phyloP scores from a whole-genome alignment of 73 alveolate species.

The Paramecium biaurelia region DNA sequence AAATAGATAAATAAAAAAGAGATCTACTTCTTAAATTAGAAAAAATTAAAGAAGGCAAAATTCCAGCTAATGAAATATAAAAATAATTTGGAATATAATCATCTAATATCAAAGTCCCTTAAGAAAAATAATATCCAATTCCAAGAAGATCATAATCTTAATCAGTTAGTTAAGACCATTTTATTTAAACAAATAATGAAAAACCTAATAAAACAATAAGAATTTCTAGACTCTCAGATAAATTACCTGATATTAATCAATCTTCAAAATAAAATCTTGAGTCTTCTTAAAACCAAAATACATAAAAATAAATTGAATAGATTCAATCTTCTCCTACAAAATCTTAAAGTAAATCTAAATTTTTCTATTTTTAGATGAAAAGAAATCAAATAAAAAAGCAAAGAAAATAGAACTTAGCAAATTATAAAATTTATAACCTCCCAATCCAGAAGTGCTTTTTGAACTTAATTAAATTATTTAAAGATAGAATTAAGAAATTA shows the following conservation, averaged over 20 bases:
- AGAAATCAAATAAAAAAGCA: not conserved
- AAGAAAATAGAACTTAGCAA: not conserved
- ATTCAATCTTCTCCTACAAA: not conserved
- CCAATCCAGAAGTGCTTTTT: not conserved
- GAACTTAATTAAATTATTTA: not conserved
- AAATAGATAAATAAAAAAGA: not conserved
- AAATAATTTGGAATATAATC: not conserved
- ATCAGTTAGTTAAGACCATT: not conserved
- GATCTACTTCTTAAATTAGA: not conserved
- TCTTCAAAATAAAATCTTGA: not conserved
- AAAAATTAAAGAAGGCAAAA: not conserved
- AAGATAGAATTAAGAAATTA: not conserved
- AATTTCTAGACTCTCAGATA: not conserved
- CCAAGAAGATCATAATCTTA: not conserved
- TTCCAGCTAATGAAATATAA: not conserved
- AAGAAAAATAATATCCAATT: not conserved
- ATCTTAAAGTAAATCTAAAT: not conserved
- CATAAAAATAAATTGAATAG: not conserved
- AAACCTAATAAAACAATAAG: not conserved
- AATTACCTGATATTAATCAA: not conserved
- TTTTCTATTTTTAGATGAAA: not conserved
- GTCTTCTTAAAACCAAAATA: not conserved
- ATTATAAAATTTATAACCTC: not conserved
- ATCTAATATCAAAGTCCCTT: not conserved
- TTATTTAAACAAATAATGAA: not conserved